Conservation (phyloP, 257 asterid species). For the Ilex aquifolium region DNA sequence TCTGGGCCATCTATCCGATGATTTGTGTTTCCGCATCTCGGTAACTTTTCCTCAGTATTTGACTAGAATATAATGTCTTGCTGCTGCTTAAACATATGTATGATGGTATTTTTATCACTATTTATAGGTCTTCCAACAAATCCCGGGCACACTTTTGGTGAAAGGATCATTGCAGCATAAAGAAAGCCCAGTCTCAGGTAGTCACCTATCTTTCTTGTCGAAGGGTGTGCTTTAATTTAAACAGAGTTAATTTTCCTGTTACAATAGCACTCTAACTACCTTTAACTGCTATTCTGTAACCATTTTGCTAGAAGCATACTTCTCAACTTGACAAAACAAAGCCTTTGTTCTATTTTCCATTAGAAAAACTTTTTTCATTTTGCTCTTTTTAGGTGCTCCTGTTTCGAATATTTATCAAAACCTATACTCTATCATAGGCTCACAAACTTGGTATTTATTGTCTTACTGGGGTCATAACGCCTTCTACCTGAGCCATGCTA, state of each 20-base stretch:
- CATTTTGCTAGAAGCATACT: constrained; percentile 1
- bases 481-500: too few relatives aligned
- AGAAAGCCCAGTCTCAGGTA: constrained; percentile 53
- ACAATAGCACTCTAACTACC: not conserved
- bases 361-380: not conserved
- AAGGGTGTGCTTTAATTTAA: not conserved
- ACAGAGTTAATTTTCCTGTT: constrained; percentile 6
- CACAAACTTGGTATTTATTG: not conserved
- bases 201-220: constrained; percentile 4
- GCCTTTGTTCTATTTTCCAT: not conserved
- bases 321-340: not conserved
- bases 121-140: constrained; percentile 80
- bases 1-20: constrained; percentile 21
- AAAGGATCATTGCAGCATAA: constrained; percentile 54
- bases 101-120: not conserved
- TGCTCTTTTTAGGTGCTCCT: not conserved
- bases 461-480: too few relatives aligned
- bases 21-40: constrained; percentile 47
- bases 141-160: constrained; percentile 75
- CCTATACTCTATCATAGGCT: not conserved
- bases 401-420: not conserved
- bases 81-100: not conserved
- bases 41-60: constrained; percentile 27
- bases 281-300: not conserved
- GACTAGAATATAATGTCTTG: constrained; percentile 1